Evolutionary conservation across 108 stramenopile genomes (phyloP).

Genomic region (Skeletonema tropicum): DNA sequence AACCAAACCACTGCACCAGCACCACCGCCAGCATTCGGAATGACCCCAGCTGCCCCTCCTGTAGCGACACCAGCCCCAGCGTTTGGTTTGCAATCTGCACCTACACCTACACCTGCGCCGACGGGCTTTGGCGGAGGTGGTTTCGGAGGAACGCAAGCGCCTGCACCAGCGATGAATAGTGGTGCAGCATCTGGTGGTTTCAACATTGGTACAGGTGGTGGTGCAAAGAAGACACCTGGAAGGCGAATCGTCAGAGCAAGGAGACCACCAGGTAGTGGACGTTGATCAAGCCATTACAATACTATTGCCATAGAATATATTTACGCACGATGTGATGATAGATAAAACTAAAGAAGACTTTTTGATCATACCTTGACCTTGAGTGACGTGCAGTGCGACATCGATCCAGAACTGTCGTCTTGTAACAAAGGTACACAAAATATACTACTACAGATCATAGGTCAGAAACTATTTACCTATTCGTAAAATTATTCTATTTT

Average conservation of each 20-base stretch:
- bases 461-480: too few relatives aligned
- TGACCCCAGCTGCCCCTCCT: background rate
- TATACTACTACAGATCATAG: too few relatives aligned
- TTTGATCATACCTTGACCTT: background rate
- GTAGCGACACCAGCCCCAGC: slow-evolving; percentile 3
- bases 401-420: too few relatives aligned
- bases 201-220: slow-evolving; percentile 10
- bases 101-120: slow-evolving; percentile 2
- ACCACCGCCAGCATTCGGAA: background rate
- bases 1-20: background rate
- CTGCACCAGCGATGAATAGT: slow-evolving; percentile 1
- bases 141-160: slow-evolving; percentile 4
- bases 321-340: background rate
- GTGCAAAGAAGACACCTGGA: slow-evolving; percentile 14
- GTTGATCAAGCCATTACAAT: background rate
- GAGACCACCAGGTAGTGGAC: background rate
- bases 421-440: too few relatives aligned
- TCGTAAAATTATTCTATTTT: too few relatives aligned
- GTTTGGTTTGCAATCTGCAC: background rate
- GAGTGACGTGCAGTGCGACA: background rate
- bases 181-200: slow-evolving; percentile 4
- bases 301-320: background rate
- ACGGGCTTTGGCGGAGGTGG: slow-evolving; percentile 10
- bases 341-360: background rate
- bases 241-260: slow-evolving; percentile 3